A percentile compares a stretch with the other conserved stretches of the same genome.
phyloP scores from a whole-genome alignment of 441 rosid species.

The Populus hybrid region DNA sequence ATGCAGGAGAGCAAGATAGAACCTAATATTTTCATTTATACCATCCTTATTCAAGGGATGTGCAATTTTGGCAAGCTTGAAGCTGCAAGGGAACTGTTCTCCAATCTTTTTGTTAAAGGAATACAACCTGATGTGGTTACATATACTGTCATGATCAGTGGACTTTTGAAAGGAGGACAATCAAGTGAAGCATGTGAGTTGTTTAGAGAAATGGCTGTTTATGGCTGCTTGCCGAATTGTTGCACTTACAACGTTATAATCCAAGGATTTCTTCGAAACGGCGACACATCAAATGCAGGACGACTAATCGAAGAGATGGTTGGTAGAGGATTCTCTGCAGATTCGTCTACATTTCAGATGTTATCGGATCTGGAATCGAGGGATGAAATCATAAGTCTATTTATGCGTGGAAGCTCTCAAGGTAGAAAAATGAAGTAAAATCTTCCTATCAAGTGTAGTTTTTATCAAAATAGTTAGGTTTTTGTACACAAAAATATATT shows the following conservation, averaged over 20 bases:
- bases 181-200: conserved; percentile 1
- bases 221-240: conserved; percentile 7
- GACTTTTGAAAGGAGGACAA: conserved; percentile 6
- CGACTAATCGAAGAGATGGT: conserved; percentile 14
- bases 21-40: conserved; percentile 10
- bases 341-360: conserved; percentile 5
- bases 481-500: no score
- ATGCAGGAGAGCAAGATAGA: conserved; percentile 3
- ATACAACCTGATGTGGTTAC: background rate
- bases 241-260: conserved; percentile 18
- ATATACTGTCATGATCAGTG: conserved; percentile 8
- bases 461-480: no score
- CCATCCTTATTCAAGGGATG: conserved; percentile 10
- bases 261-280: conserved; percentile 7
- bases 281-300: background rate
- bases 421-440: no score
- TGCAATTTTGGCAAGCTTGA: conserved; percentile 8
- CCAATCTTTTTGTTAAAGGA: background rate
- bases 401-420: no score
- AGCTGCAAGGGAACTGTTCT: conserved; percentile 5
- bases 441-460: no score
- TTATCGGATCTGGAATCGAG: background rate
- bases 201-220: conserved; percentile 14
- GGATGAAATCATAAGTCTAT: background rate
- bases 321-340: conserved; percentile 13